phyloP scores from a whole-genome alignment of 2,329 filamentous ascomycete genomes.

The Claviceps sp. region DNA sequence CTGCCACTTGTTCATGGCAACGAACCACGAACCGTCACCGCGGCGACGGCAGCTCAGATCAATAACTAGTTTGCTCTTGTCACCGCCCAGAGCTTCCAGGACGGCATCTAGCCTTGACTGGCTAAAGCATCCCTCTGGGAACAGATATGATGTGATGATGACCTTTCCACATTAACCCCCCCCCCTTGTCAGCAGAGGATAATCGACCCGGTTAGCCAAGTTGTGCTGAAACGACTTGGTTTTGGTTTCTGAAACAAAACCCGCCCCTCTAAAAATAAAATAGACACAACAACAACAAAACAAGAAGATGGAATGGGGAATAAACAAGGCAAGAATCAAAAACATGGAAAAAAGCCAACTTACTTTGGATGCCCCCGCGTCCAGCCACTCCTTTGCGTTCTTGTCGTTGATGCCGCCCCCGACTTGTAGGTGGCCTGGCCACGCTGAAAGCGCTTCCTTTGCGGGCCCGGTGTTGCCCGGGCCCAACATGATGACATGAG shows the following conservation, averaged over 20 bases:
- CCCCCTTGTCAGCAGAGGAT: background rate
- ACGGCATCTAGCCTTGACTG: conserved; percentile 62
- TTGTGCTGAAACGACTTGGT: background rate
- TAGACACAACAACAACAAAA: background rate
- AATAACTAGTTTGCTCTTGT: conserved; percentile 76
- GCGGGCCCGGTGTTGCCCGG: conserved; percentile 75
- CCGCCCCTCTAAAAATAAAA: background rate
- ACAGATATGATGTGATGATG: conserved; percentile 92
- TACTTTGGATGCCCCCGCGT: conserved; percentile 79
- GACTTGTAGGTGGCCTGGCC: conserved; percentile 73
- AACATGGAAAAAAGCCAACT: background rate
- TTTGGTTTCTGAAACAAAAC: background rate
- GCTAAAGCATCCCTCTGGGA: conserved; percentile 73
- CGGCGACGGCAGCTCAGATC: conserved; percentile 82
- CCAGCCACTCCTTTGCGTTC: conserved; percentile 80
- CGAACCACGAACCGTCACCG: conserved; percentile 65
- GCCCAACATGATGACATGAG: conserved; percentile 94
- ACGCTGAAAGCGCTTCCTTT: conserved; percentile 59
- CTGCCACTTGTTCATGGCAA: conserved; percentile 99
- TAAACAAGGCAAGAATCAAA: background rate
- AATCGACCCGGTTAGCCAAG: background rate
- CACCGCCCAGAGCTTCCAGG: conserved; percentile 55
- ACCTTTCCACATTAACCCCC: conserved; percentile 44
- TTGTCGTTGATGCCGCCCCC: conserved; percentile 83
- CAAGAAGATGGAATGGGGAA: background rate